Conservation (phyloP, 169 alveolate species). For the Cryptosporidium sp. region DNA sequence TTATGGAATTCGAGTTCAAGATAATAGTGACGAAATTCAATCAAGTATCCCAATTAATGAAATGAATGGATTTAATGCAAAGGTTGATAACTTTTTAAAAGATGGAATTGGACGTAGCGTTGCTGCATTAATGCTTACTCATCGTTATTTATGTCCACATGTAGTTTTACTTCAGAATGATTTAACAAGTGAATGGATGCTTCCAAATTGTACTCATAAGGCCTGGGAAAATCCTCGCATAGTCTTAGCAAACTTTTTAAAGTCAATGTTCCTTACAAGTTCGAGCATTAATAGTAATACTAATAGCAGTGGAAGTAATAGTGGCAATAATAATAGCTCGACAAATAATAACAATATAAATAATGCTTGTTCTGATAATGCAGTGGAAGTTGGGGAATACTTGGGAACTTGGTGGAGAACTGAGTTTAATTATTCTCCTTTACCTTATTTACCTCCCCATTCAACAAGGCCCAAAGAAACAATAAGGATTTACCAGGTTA, state of each 20-base stretch:
- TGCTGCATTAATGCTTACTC: slow-evolving; percentile 80
- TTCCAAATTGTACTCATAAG: slow-evolving; percentile 77
- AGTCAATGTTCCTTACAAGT: slow-evolving; percentile 46
- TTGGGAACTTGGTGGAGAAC: slow-evolving; percentile 83
- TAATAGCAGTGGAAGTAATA: not conserved
- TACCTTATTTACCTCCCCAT: slow-evolving; percentile 82
- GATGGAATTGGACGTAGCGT: slow-evolving; percentile 81
- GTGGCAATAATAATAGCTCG: not conserved
- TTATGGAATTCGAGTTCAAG: slow-evolving; percentile 68
- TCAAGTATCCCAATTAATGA: slow-evolving; percentile 5
- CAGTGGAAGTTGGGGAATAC: slow-evolving; percentile 80
- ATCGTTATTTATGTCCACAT: slow-evolving; percentile 79
- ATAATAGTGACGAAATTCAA: not conserved
- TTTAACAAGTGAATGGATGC: slow-evolving; percentile 77
- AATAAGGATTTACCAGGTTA: slow-evolving; percentile 80
- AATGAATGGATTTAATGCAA: slow-evolving; percentile 66
- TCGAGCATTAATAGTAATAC: not conserved
- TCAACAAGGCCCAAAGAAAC: slow-evolving; percentile 82
- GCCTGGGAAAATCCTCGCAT: slow-evolving; percentile 82
- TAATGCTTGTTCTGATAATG: slow-evolving; percentile 44
- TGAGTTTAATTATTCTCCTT: slow-evolving; percentile 79
- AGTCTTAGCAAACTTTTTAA: slow-evolving; percentile 77
- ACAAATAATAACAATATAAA: slow-evolving; percentile 6
- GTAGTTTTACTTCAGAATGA: slow-evolving; percentile 78
- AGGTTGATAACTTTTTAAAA: slow-evolving; percentile 67